Evolutionary conservation across 1,284 basidiomycete species (phyloP), one percentile per base, ranked within the genome.

Genomic region (Cryptococcus sp.): DNA sequence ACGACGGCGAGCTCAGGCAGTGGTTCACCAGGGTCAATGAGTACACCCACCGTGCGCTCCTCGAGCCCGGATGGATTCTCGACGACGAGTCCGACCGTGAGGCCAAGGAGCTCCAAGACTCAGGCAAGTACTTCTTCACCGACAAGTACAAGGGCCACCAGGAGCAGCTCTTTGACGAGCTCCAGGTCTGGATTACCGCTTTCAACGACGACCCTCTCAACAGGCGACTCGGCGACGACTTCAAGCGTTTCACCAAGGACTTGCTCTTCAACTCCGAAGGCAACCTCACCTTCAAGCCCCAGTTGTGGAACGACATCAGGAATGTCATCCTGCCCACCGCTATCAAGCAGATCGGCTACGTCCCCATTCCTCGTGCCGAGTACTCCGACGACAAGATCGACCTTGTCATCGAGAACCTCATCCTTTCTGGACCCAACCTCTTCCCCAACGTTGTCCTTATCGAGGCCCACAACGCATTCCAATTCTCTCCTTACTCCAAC

Each of bases 311-410:
- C 61, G 94, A 86, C 77, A 85, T 98, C 49, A 82, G 91, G 46
- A 83, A 83, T 52, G 86, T 91, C 62, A 90, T 97, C 67, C 72
- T 96, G 0, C 94, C 94, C 20, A 80, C 84, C 20, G 75, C 96
- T 54, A 86, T 94, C 72, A 83, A 88, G 52, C 86, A 77, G 25
- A 82, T 92, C 62, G 91, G 57, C 25, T 92, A 93, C 76, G 79
- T 98, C 55, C 94, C 94, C 23, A 93, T 96, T 64, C 93, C 91
- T 0, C 86, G 91, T 48, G 86, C 92, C 77, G 93, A 96, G 79
- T 94, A 93, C 80, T 87, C 86, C n/a, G 90, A 93, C 74, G 86
- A 89, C 52, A 77, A 83, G n/a, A 77, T 93, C 63, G 92, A 94
- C 68, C 83, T 95, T 52, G 90, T 96, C 58, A 86, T 97, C 61